Evolutionary conservation across 2,329 filamentous ascomycete species (phyloP).

Genomic region (Fusarium devonianum): DNA sequence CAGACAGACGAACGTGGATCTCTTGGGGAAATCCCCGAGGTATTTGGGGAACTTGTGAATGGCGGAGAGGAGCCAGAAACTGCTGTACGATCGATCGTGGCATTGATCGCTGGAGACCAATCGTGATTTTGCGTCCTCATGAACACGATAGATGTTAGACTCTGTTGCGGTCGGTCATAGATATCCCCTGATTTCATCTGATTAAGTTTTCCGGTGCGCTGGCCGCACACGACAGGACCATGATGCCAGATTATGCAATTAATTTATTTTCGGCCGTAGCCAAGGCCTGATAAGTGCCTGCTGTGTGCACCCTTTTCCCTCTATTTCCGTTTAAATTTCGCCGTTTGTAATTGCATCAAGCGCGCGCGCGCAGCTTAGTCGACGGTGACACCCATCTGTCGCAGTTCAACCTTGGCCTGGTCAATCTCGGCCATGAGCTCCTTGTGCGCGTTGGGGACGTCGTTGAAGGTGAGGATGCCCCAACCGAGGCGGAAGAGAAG

Average conservation of each 20-base stretch:
- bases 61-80: slow-evolving; percentile 61
- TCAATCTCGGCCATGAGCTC: slow-evolving; percentile 89
- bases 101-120: slow-evolving; percentile 61
- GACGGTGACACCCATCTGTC: slow-evolving; percentile 77
- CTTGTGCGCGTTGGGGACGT: slow-evolving; percentile 87
- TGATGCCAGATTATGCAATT: slow-evolving; percentile 31
- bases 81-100: slow-evolving; percentile 66
- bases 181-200: background rate
- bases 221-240: slow-evolving; percentile 14
- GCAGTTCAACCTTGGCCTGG: slow-evolving; percentile 75
- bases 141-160: background rate
- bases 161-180: slow-evolving; percentile 1
- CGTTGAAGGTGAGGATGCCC: slow-evolving; percentile 96
- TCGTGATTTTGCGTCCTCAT: slow-evolving; percentile 15
- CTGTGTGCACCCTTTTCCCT: slow-evolving; percentile 18
- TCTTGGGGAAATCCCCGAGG: slow-evolving; percentile 63
- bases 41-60: slow-evolving; percentile 67
- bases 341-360: slow-evolving; percentile 1
- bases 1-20: slow-evolving; percentile 63
- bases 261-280: slow-evolving; percentile 28
- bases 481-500: slow-evolving; percentile 90
- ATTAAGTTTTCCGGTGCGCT: slow-evolving; percentile 6
- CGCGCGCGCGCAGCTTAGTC: slow-evolving; percentile 58
- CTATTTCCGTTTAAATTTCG: slow-evolving; percentile 33
- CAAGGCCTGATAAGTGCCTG: background rate